Evolutionary conservation across 2,329 filamentous ascomycete species (phyloP), one percentile per base, ranked within the genome.

Genomic region (Aureobasidium mangrovei): DNA sequence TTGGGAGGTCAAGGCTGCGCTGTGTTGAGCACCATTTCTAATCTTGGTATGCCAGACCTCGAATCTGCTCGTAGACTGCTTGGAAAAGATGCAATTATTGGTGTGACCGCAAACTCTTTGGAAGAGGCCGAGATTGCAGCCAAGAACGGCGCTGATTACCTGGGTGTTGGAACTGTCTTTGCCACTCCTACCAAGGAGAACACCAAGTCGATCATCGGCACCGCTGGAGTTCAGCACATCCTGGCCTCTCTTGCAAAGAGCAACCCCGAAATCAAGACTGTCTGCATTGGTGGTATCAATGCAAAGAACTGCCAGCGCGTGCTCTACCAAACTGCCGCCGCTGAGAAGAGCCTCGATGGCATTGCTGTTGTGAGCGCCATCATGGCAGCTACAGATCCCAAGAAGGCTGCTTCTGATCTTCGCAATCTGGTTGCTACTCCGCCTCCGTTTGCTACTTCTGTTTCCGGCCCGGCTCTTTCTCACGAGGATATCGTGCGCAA

Each of bases 231-330:
- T 1, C 81, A 82, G 56, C 69, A 76, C 3, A 86, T 91, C 54
- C 75, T 94, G 4, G 65, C 71, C 6, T 74, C 77, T 38, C 80
- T 95, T 46, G 74, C 72, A 27, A 67, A 72, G 1, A 73, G 63
- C 12, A 60, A 69, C 8, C 62, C 65, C 32, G 60, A 70, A n/a
- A 68, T 77, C 26, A 79, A 77, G 36, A 80, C 86, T 4, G 91
- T 96, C 44, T 88, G 86, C 65, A 97, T 97, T 62, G 91, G 91
- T 56, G 91, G 91, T 55, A 82, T 97, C 70, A 91, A 93, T 68
- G 76, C 79, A 18, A 75, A 77, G 56, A 97, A 95, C 66, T 72
- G 85, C 4, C 83, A 86, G 59, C 77, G 83, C 27, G 83, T 96
- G 4, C 69, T 91, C 12, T 84, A 84, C 66, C 86, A 91, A 69